Evolutionary conservation across 805 yeast species (phyloP), one percentile per base, ranked within the genome.

Genomic region (Wickerhamiella hasegawae): DNA sequence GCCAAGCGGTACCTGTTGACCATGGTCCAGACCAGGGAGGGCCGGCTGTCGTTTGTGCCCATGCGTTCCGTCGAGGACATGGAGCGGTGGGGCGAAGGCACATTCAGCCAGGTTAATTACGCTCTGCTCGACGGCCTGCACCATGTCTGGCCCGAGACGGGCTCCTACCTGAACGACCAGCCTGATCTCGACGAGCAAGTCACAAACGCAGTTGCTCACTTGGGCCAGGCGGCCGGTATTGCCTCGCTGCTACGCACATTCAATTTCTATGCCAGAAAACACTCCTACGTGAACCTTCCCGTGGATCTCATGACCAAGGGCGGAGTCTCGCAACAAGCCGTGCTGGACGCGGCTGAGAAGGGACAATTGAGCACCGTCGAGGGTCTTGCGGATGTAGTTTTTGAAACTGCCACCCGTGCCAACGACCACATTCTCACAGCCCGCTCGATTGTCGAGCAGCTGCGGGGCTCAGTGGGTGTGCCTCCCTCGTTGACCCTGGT

Each of bases 381-480:
- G 41, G 46, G 3, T 17, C 42, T 24, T 58, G 50, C 8, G 39
- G 72, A 75, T 46, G 70, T 73, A 6, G 62, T 78, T 1, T 82
- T 67, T 47, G 81, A 75, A 32, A 68, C 76, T 4, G 80, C 90
- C 2, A 71, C 76, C 4, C 58, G 66, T 1, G 90, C 93, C 3
- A 81, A 82, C 54, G 94, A 81, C 51, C 94, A 81, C 52, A 48
- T 82, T 3, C 52, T 81, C 4, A 61, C 84, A 1, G 83, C 90
- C 1, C 60, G 78, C 33, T 52, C 59, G n/a, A 70, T 77, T 44
- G 51, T 76, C 18, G 40, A 45, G 1, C 50, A 59, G 22, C 52
- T 68, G 11, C 58, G 56, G 36, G 41, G 39, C 3, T 63, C 59
- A 14, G 61, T 71, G n/a, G 45, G 53, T 49, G 24, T 50, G 48